Base-by-base conservation (phyloP, 1,139 yeast species). In the Saccharomyces hybrid region DNA sequence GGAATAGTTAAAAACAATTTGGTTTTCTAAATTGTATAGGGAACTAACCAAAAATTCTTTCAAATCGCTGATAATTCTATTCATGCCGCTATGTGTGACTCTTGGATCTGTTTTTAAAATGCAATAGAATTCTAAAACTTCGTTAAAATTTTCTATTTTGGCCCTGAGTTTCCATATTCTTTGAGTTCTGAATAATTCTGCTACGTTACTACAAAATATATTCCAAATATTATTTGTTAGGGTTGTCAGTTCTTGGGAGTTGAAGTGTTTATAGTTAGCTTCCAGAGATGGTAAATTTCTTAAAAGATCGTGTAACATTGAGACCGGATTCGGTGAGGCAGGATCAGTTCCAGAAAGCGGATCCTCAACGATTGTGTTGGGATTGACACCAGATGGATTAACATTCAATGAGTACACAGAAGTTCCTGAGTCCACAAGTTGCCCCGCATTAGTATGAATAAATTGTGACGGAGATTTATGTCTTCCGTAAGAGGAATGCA, bases 41-140 rank as follows among this genome's bases (percentile, higher is more conserved):
- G 83, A 81, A 5, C 71, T 70, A 34, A 71, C 73, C 38, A 79
- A 64, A 50, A 81, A 72, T 38, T 79, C 83, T 51, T 70, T 71
- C 20, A 81, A 67, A 51, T 80, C 82, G 44, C 67, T 66, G 5
- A 79, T 55, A 28, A 81, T 66, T 14, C 58, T 63, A 14, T 55
- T 61, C 41, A 53, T 51, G 44, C 59, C 56, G 20, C 56, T 48
- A 26, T 56, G 56, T 4, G 60, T 55, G 16, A 56, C 59, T 48
- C 57, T 58, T n/a, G 62, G 58, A n/a, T 62, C 60, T 7, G 59
- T 60, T 52, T 62, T 62, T 27, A 63, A 52, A 14, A 48, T 48
- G 14, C 53, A 56, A 50, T 66, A 68, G 53, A 72, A 73, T 14
- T 68, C 63, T n/a, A 73, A 60, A 3, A 71, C 59, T 14, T 66